Evolutionary conservation across 2,329 filamentous ascomycete genomes (phyloP).

Genomic region (Aspergillus piperis): DNA sequence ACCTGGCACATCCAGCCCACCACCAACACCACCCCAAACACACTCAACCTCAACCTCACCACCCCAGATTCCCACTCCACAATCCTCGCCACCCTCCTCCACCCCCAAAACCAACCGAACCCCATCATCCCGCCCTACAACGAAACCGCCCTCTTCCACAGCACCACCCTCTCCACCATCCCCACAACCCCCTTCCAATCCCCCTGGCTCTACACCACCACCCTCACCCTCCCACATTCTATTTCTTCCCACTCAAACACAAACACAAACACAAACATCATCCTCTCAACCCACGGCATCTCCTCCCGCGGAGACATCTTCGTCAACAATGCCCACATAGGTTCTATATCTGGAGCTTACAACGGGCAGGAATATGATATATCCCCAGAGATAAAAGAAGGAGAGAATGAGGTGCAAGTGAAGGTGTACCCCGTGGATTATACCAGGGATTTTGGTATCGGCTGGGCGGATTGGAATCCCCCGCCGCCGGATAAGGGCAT

Average conservation of each 20-base stretch:
- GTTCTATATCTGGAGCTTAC: constrained; percentile 57
- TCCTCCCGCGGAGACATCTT: constrained; percentile 62
- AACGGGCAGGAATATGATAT: constrained; percentile 59
- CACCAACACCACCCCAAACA: constrained; percentile 34
- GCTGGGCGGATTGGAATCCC: constrained; percentile 65
- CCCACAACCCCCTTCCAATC: constrained; percentile 52
- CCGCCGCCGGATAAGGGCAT: constrained; percentile 64
- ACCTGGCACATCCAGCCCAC: constrained; percentile 56
- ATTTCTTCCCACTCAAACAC: background rate
- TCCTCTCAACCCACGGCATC: constrained; percentile 61
- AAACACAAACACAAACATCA: constrained; percentile 39
- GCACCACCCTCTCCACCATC: constrained; percentile 50
- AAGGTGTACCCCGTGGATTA: constrained; percentile 61
- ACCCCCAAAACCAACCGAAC: constrained; percentile 29
- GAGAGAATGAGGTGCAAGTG: constrained; percentile 56
- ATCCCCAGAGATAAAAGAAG: constrained; percentile 42
- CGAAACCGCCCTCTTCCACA: constrained; percentile 59
- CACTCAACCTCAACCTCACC: constrained; percentile 49
- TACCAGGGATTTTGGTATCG: constrained; percentile 59
- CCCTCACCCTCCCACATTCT: constrained; percentile 47
- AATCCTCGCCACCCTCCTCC: constrained; percentile 60
- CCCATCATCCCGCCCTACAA: constrained; percentile 49
- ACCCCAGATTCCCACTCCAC: constrained; percentile 55
- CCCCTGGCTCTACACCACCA: constrained; percentile 62
- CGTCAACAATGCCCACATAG: constrained; percentile 58